These are phyloP conservation scores for Mortierella sp. DNA, from an alignment of 371 early-diverging fungal species.

Conservation along the genomic window DNA sequence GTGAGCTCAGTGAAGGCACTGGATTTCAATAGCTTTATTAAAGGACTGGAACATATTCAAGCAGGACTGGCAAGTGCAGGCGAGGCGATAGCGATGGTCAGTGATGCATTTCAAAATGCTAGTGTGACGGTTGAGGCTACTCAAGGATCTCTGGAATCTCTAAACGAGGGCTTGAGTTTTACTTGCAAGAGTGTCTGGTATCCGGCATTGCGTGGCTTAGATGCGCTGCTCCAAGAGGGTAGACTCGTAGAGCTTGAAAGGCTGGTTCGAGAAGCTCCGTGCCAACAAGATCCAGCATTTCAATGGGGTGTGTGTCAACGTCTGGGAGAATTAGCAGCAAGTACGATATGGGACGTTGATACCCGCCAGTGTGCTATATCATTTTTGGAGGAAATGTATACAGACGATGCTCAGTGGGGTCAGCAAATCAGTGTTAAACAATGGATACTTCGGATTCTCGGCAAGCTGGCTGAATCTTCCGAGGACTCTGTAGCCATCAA, in stretches of 20 bases:
- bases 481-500: neutral
- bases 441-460: conserved; percentile 13
- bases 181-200: conserved; percentile 13
- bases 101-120: too few species aligned
- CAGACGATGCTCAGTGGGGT: conserved; percentile 15
- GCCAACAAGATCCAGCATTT: neutral
- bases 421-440: conserved; percentile 9
- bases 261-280: conserved; percentile 16
- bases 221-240: conserved; percentile 9
- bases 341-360: conserved; percentile 5
- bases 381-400: too few species aligned
- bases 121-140: too few species aligned
- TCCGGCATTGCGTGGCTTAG: conserved; percentile 12
- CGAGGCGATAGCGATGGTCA: too few species aligned
- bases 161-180: too few species aligned
- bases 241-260: conserved; percentile 7
- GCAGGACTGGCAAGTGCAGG: too few species aligned
- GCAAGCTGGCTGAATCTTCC: neutral
- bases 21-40: too few species aligned
- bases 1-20: too few species aligned
- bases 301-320: conserved; percentile 30
- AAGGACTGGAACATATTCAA: too few species aligned
- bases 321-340: conserved; percentile 16
- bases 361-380: neutral
- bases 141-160: too few species aligned